phyloP scores from a whole-genome alignment of 345 rosid genomes.

The Sisymbrium altissimum region DNA sequence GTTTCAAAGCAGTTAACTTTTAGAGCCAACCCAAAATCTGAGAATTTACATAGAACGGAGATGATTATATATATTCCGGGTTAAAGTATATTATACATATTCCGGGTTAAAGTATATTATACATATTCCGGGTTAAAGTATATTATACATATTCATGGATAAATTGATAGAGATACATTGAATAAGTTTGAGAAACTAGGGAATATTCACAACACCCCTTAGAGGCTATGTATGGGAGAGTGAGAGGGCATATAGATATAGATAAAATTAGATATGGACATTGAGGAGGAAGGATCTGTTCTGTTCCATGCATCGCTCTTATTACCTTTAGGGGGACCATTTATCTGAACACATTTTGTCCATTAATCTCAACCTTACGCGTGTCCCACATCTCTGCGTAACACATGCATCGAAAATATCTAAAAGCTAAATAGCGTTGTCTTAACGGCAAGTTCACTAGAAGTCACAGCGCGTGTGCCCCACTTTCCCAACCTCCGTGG shows the following conservation, averaged over 20 bases:
- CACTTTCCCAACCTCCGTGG: conserved; percentile 21
- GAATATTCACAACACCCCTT: conserved; percentile 18
- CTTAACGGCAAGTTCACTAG: conserved; percentile 33
- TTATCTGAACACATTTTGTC: conserved; percentile 23
- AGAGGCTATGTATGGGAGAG: conserved; percentile 5
- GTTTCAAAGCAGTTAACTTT: too few species aligned
- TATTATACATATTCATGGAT: not conserved
- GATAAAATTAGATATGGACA: conserved; percentile 17
- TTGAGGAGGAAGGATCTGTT: conserved; percentile 10
- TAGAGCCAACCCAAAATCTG: too few species aligned
- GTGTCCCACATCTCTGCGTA: conserved; percentile 6
- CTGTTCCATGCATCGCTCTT: conserved; percentile 27
- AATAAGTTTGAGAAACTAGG: conserved; percentile 2
- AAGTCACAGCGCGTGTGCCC: conserved; percentile 21
- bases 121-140: too few species aligned
- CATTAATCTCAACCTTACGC: conserved; percentile 24
- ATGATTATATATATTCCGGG: too few species aligned
- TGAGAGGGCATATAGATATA: not conserved
- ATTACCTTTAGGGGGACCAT: conserved; percentile 29
- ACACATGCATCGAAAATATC: conserved; percentile 13
- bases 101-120: too few species aligned
- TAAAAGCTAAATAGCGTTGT: conserved; percentile 17
- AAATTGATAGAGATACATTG: not conserved
- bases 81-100: too few species aligned
- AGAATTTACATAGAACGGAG: too few species aligned